These are phyloP conservation scores for Phialophora chinensis DNA, from an alignment of 2,329 filamentous ascomycete species.

Conservation along the genomic window DNA sequence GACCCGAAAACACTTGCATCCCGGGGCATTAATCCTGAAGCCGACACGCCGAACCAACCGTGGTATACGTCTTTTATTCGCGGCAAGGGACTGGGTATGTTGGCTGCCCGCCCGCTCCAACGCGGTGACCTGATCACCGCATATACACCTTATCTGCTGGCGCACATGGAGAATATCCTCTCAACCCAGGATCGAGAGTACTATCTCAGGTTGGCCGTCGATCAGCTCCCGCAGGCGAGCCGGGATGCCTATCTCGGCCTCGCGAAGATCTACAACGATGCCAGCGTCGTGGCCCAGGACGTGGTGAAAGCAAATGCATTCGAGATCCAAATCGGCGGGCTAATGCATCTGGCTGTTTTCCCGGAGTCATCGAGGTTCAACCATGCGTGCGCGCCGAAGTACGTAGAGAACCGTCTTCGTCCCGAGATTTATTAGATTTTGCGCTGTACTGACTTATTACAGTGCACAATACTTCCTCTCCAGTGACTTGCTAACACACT, in stretches of 20 bases:
- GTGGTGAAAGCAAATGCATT: slow-evolving; percentile 37
- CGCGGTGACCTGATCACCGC: slow-evolving; percentile 30
- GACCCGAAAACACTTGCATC: slow-evolving; percentile 20
- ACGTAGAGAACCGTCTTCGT: slow-evolving; percentile 6
- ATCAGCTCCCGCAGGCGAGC: slow-evolving; percentile 30
- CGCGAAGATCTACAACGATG: slow-evolving; percentile 31
- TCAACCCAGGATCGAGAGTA: slow-evolving; percentile 28
- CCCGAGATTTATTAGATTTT: not conserved
- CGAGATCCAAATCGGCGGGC: slow-evolving; percentile 33
- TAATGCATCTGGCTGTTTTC: slow-evolving; percentile 35
- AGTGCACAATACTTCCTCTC: slow-evolving; percentile 35
- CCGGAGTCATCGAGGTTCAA: slow-evolving; percentile 35
- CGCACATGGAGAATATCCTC: slow-evolving; percentile 32
- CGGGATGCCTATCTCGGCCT: slow-evolving; percentile 24
- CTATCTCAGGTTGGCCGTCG: slow-evolving; percentile 28
- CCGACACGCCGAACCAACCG: not conserved
- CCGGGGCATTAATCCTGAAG: slow-evolving; percentile 21
- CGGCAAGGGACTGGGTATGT: slow-evolving; percentile 31
- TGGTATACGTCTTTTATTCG: slow-evolving; percentile 27
- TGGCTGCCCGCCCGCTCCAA: slow-evolving; percentile 28
- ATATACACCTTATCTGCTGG: slow-evolving; percentile 32
- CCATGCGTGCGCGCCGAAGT: slow-evolving; percentile 37
- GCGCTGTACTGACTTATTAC: not conserved
- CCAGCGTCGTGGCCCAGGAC: slow-evolving; percentile 31
- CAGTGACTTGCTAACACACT: slow-evolving; percentile 26